Evolutionary conservation across 2,329 filamentous ascomycete species (phyloP), one percentile per base, ranked within the genome.

Genomic region (Leptographium lundbergii): DNA sequence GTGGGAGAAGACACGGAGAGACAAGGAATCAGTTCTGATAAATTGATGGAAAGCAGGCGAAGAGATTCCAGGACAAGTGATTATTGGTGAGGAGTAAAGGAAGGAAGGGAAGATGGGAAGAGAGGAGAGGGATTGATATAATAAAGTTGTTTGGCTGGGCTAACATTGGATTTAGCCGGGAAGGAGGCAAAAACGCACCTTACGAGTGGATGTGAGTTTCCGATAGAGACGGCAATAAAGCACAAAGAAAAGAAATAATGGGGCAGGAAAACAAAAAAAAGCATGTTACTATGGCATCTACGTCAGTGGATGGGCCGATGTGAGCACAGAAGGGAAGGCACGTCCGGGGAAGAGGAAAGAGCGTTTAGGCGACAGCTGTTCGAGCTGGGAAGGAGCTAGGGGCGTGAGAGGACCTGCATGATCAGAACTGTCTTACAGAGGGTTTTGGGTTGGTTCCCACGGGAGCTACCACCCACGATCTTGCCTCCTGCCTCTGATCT

Each of bases 161-260:
- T 25, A 51, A 42, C 50, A 11, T 36, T 13, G 53, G 22, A 29
- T 34, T 29, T 7, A 34, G 32, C 9, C 32, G 32, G 50, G 59
- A 52, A 58, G 57, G 51, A 56, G 53, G 29, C 53, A 47, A 51
- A 57, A 57, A 60, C 60, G 52, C 42, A 60, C 58, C 61, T 62
- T 59, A 60, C 58, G 11, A 36, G 55, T 50, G 32, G 56, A 45
- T 42, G 51, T 50, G 51, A 25, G 32, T 19, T 29, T 29, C 52
- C 3, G 42, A 51, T 17, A 24, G 19, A 11, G 47, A 57, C 22
- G 47, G 32, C 39, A 42, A 22, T 32, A 13, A 17, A 27, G 53
- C 10, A 32, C 14, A 32, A 13, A 47, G 14, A 29, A 3, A 25
- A 54, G 22, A 36, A 58, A 29, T 34, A 29, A 27, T 52, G 29